Base-by-base conservation (phyloP, 805 yeast species). In the Wickerhamiella vanderwaltii region DNA sequence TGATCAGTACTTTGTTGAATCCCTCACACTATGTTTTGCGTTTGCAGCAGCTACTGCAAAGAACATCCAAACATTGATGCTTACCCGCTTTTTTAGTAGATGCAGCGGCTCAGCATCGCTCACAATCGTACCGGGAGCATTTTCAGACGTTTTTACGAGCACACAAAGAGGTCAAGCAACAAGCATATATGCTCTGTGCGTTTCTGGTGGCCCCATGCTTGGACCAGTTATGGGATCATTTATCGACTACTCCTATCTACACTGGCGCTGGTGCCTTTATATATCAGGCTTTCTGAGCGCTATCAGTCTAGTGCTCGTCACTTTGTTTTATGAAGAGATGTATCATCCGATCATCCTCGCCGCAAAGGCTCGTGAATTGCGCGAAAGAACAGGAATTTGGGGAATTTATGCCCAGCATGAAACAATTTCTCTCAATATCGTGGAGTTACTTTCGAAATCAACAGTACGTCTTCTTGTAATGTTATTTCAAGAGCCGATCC, bases 231-330 rank as follows among this genome's bases (percentile, higher is more conserved):
- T 73, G 35, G 83, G 87, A 45, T 77, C 78, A 0, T 82, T 77
- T 58, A 75, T 79, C 34, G 69, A 67, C n/a, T 57, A 62, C 37
- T 69, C 74, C 43, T 64, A 69, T 42, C 63, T 85, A 31, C 83
- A 85, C 15, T 83, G 94, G 93, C 68, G 94, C 56, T 84, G 93
- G 94, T 71, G 82, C 11, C 69, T 67, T 48, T 84, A 82, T 58
- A 62, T 83, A 43, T 68, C 77, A 2, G 88, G 82, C 47, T 75
- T 81, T 43, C 58, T 79, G 57, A 70, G 71, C 16, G 61, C 67
- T 2, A 58, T 70, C 4, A 64, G 71, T 9, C 51, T 65, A 1
- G 53, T 69, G 1, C 45, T 62, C 9, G 56, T 66, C 13, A 44
- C 65, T 0, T 50, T 79, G 12, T 65, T 73, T 44, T 64, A 64